Conservation (phyloP, 2,329 filamentous ascomycete species). For the Colletotrichum aenigma region DNA sequence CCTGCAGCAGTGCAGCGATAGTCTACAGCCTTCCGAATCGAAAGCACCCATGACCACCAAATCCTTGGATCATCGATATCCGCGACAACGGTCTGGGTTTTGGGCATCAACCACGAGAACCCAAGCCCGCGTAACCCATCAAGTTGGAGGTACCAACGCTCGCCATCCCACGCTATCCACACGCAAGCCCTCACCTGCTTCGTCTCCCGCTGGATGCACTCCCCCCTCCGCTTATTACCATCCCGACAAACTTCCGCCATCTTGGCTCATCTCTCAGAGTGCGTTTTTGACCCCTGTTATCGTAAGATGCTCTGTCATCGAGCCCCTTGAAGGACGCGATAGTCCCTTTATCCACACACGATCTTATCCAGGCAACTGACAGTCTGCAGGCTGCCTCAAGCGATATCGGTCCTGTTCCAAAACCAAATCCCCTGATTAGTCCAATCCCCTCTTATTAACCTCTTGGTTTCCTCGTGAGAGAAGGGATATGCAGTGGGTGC, state of each 20-base stretch:
- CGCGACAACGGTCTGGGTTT: neutral
- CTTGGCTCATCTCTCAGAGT: constrained; percentile 1
- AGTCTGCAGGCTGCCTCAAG: neutral
- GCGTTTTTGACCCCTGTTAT: neutral
- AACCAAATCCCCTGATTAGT: neutral
- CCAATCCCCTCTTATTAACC: constrained; percentile 1
- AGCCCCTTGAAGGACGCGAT: neutral
- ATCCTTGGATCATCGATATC: neutral
- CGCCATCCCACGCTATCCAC: neutral
- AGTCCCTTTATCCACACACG: neutral
- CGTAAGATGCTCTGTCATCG: constrained; percentile 14
- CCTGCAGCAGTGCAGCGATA: neutral
- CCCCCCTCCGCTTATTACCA: neutral
- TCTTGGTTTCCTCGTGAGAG: neutral
- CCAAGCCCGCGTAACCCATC: neutral
- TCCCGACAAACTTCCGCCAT: neutral
- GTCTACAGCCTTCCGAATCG: neutral
- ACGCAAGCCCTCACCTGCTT: neutral
- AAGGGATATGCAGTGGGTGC: neutral
- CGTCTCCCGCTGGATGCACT: neutral
- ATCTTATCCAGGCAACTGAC: neutral
- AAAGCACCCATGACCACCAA: neutral
- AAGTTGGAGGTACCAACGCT: neutral
- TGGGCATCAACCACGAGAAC: neutral
- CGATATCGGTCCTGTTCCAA: neutral